These are phyloP conservation scores for Dentipellis fragilis DNA, from an alignment of 768 basidiomycete genomes.

Conservation along the genomic window DNA sequence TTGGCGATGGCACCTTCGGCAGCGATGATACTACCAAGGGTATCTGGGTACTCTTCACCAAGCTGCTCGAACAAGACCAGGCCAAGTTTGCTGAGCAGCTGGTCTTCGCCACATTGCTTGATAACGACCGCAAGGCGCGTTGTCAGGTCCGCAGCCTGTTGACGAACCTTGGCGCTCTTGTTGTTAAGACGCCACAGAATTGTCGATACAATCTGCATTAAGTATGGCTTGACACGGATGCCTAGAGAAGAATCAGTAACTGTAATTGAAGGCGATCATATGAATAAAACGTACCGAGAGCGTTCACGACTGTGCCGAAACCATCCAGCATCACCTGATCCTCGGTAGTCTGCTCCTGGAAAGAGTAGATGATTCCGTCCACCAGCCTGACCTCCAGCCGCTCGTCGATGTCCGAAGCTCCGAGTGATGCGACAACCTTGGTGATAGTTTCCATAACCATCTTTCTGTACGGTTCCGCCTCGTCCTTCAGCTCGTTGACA, in stretches of 20 bases:
- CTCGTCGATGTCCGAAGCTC: conserved; percentile 97
- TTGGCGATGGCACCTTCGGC: conserved; percentile 98
- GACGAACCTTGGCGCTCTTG: conserved; percentile 98
- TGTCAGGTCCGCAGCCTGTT: conserved; percentile 97
- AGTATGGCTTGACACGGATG: conserved; percentile 94
- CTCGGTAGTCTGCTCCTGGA: conserved; percentile 99
- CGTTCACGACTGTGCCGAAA: conserved; percentile 95
- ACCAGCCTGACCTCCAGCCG: conserved; percentile 88
- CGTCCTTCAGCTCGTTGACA: conserved; percentile 85
- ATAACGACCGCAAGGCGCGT: conserved; percentile 94
- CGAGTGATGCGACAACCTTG: conserved; percentile 85
- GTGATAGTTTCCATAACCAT: conserved; percentile 99
- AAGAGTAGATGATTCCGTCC: conserved; percentile 98
- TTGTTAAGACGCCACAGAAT: conserved; percentile 99
- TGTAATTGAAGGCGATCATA: background rate
- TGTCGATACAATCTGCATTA: conserved; percentile 97
- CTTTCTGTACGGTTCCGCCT: conserved; percentile 87
- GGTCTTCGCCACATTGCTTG: conserved; percentile 97
- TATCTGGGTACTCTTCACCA: conserved; percentile 99
- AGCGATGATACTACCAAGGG: conserved; percentile 97
- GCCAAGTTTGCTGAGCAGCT: conserved; percentile 89
- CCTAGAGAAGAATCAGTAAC: conserved; percentile 18
- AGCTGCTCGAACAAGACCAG: conserved; percentile 96
- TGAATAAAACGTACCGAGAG: conserved; percentile 40
- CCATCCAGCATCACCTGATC: conserved; percentile 99